Evolutionary conservation across 164 flowering plant genomes (phyloP), one percentile per base, ranked within the genome.

Genomic region (Buxus sempervirens): DNA sequence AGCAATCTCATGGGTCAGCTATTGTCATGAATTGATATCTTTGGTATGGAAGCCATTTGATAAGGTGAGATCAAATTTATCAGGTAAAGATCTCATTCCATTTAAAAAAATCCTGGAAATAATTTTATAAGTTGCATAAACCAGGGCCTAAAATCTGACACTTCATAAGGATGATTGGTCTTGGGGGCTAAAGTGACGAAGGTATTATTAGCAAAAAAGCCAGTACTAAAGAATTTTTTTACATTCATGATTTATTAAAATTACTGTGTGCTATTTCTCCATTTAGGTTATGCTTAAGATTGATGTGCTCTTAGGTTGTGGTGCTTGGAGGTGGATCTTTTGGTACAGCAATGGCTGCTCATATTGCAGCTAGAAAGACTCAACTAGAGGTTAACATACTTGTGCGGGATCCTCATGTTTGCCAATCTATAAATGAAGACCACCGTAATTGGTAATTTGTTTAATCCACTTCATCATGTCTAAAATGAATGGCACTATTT

Each of bases 321-420:
- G 96, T 94, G 73, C 90, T 94, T 68, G 98, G 98, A 55, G 98
- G 98, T 74, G 98, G 98, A 55, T 94, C 98, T 25, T 94, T 94
- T 83, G 98, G 96, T 60, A 94, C 98, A 23, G 98, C 98, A 63
- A 91, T 94, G 96, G 98, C 97, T 49, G 93, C 98, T 68, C 97
- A 91, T 82, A 77, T 94, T 71, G 98, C 98, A 5, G 76, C 70
- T 22, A 81, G 82, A 63, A 94, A 94, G 80, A 75, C 80, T 56
- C 80, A 82, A 24, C 69, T 94, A 79, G 93, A 90, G 77, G 98
- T 94, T 64, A 77, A 73, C 69, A 84, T 94, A 90, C 91, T 94
- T 69, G 83, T 94, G 14, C 88, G 98, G 41, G 97, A 94, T 79
- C 79, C 86, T 73, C 70, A 73, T 67, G 77, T 94, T 74, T 91